Evolutionary conservation across 345 rosid genomes (phyloP).

Genomic region (Noccaea bulbosa): DNA sequence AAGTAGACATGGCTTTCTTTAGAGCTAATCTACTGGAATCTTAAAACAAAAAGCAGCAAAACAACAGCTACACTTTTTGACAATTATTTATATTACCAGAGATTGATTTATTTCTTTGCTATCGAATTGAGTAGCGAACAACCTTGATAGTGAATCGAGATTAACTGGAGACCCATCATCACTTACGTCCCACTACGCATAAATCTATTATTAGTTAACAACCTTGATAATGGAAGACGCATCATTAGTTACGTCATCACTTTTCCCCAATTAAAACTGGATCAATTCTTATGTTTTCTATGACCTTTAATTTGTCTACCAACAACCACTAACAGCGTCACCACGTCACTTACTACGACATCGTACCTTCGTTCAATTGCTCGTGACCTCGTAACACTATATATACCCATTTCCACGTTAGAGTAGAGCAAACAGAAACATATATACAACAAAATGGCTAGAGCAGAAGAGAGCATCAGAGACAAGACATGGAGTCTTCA

Average conservation of each 20-base stretch:
- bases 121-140: no score
- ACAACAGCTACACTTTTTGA: background rate
- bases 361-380: background rate
- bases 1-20: constrained; percentile 12
- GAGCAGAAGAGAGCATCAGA: background rate
- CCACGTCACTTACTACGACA: constrained; percentile 5
- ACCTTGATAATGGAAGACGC: background rate
- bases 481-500: constrained; percentile 30
- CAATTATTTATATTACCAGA: background rate
- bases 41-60: background rate
- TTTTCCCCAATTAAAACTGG: constrained; percentile 1
- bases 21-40: constrained; percentile 21
- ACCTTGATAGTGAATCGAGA: background rate
- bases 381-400: background rate
- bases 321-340: constrained; percentile 8
- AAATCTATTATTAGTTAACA: background rate
- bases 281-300: constrained; percentile 7
- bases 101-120: no score
- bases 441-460: background rate
- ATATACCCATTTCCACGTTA: background rate
- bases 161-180: background rate
- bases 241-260: constrained; percentile 15
- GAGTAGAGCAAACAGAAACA: background rate
- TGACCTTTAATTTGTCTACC: constrained; percentile 10
- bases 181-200: background rate